Conservation (phyloP, 148 eudicot genomes). For the Beta vulgaris region DNA sequence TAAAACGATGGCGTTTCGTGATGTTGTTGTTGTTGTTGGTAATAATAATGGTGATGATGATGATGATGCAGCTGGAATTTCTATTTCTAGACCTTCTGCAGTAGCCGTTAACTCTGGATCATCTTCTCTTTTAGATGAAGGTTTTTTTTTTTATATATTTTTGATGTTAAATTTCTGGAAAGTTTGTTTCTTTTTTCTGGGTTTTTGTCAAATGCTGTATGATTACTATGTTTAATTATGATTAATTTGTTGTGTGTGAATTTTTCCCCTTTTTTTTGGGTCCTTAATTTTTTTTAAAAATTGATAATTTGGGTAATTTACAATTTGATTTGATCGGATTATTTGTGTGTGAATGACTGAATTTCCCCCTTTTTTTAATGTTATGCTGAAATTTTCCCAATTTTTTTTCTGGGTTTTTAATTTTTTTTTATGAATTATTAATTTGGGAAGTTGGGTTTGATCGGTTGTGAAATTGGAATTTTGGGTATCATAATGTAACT, state of each 20-base stretch:
- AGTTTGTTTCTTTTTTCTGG: background rate
- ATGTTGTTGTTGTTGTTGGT: conserved; percentile 28
- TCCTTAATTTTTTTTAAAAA: background rate
- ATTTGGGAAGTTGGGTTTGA: conserved; percentile 11
- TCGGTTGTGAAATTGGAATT: conserved; percentile 15
- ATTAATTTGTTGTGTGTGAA: background rate
- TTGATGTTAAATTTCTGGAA: background rate
- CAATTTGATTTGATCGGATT: conserved; percentile 17
- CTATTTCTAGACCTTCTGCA: conserved; percentile 35
- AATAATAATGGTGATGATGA: conserved; percentile 11
- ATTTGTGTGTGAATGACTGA: too few species aligned
- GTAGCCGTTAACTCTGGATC: conserved; percentile 35
- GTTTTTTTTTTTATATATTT: conserved; percentile 19
- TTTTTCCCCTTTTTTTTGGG: background rate
- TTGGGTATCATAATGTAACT: conserved; percentile 1
- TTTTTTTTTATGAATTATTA: background rate
- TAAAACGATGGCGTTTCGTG: conserved; percentile 30
- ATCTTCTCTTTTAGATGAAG: conserved; percentile 49
- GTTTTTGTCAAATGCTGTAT: conserved; percentile 10
- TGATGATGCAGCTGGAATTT: conserved; percentile 28
- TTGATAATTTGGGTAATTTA: background rate
- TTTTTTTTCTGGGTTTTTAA: background rate
- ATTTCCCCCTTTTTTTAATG: background rate
- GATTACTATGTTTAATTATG: background rate
- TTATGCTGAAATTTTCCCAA: background rate